A percentile compares a stretch with the other conserved stretches of the same genome.
phyloP scores from a whole-genome alignment of 352 stramenopile species.

The Peronospora destructor region DNA sequence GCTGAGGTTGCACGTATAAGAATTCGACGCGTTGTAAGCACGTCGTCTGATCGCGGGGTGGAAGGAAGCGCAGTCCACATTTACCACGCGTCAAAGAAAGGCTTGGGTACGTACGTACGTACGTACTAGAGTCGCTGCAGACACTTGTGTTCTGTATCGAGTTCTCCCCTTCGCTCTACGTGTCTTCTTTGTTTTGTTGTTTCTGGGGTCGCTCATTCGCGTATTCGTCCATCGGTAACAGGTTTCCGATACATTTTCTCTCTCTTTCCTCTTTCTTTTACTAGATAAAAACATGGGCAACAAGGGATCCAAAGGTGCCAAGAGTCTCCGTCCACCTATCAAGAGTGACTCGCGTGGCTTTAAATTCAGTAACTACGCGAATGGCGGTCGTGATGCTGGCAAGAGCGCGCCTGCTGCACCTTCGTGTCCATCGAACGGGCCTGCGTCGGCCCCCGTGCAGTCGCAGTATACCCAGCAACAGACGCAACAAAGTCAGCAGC shows the following conservation, averaged over 20 bases:
- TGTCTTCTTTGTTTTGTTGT: neutral
- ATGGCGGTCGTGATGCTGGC: slow-evolving; percentile 49
- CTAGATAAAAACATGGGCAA: slow-evolving; percentile 52
- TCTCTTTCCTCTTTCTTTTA: slow-evolving; percentile 1
- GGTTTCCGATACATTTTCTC: slow-evolving; percentile 25
- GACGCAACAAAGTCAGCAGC: slow-evolving; percentile 18
- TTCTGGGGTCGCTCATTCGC: slow-evolving; percentile 24
- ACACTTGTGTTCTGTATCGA: slow-evolving; percentile 13
- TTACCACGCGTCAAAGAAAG: slow-evolving; percentile 28
- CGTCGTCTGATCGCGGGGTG: slow-evolving; percentile 17
- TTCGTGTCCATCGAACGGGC: slow-evolving; percentile 36
- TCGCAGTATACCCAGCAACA: slow-evolving; percentile 18
- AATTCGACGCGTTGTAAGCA: slow-evolving; percentile 15
- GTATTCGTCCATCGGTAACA: slow-evolving; percentile 30
- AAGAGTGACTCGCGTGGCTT: slow-evolving; percentile 82
- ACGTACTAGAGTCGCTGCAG: neutral
- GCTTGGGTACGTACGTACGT: slow-evolving; percentile 12
- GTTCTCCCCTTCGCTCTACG: slow-evolving; percentile 6
- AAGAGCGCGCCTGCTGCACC: slow-evolving; percentile 70
- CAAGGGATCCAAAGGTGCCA: slow-evolving; percentile 75
- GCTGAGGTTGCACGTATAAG: slow-evolving; percentile 18
- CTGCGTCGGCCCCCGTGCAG: slow-evolving; percentile 23
- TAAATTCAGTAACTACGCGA: slow-evolving; percentile 54
- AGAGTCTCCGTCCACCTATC: slow-evolving; percentile 58
- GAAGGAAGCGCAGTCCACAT: slow-evolving; percentile 28